phyloP scores from a whole-genome alignment of 805 yeast genomes.

The Schwanniomyces vanrijiae region DNA sequence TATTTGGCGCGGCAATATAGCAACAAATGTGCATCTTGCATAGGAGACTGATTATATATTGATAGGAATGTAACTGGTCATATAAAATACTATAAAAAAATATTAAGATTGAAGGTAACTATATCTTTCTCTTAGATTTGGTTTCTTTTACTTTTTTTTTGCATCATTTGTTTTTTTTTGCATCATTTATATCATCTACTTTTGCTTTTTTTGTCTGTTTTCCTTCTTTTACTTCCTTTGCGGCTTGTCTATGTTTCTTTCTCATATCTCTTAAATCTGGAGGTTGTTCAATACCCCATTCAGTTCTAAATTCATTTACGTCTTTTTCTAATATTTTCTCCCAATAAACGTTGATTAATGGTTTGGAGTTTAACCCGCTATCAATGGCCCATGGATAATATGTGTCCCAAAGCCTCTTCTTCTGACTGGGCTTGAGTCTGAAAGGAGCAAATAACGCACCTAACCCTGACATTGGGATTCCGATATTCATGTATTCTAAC shows the following conservation, averaged over 20 bases:
- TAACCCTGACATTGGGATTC: slow-evolving; percentile 92
- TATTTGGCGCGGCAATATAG: neutral
- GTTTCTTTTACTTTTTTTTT: slow-evolving; percentile 23
- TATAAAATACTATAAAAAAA: no score
- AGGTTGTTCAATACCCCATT: slow-evolving; percentile 74
- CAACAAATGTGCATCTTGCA: neutral
- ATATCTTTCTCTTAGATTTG: neutral
- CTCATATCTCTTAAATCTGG: slow-evolving; percentile 70
- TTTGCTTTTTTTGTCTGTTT: no score
- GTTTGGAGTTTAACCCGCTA: slow-evolving; percentile 70
- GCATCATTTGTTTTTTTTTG: no score
- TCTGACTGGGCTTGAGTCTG: slow-evolving; percentile 63
- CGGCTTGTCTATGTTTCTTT: slow-evolving; percentile 34
- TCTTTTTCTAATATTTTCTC: slow-evolving; percentile 75
- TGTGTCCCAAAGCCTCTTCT: slow-evolving; percentile 59
- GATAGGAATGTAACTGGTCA: neutral
- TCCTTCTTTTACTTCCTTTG: slow-evolving; percentile 19
- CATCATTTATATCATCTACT: no score
- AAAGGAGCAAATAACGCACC: slow-evolving; percentile 91
- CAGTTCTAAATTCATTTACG: slow-evolving; percentile 66
- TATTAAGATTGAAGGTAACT: no score
- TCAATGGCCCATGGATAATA: slow-evolving; percentile 87
- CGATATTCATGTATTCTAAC: slow-evolving; percentile 87
- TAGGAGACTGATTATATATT: no score
- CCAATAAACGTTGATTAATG: slow-evolving; percentile 90